Conservation (phyloP, 1,284 basidiomycete species). For the Singerocomus inundabilis region DNA sequence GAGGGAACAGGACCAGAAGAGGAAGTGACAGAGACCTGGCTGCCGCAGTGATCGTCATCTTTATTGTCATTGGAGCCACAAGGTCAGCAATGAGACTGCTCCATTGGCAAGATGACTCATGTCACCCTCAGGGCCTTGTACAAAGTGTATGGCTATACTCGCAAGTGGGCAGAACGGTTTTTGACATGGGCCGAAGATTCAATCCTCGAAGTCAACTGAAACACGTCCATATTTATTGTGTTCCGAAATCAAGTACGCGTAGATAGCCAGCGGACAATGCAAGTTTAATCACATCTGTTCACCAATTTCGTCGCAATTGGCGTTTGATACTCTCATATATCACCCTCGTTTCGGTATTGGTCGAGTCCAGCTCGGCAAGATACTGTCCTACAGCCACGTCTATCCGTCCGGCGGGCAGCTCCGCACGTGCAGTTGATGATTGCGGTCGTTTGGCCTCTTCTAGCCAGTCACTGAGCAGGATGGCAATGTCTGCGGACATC, state of each 20-base stretch:
- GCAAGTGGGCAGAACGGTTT: constrained; percentile 55
- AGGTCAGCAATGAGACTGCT: constrained; percentile 44
- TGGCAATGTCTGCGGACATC: constrained; percentile 75
- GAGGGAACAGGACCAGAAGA: constrained; percentile 51
- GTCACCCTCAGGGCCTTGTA: constrained; percentile 54
- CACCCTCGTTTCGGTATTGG: constrained; percentile 55
- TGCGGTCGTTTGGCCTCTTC: constrained; percentile 69
- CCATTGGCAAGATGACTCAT: constrained; percentile 10
- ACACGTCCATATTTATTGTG: constrained; percentile 1
- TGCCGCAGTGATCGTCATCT: constrained; percentile 58
- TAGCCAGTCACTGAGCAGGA: constrained; percentile 74
- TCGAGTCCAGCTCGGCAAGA: constrained; percentile 60
- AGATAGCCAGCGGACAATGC: constrained; percentile 14
- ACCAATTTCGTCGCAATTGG: constrained; percentile 67
- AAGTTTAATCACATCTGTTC: constrained; percentile 12
- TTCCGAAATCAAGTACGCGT: constrained; percentile 15
- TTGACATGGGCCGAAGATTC: constrained; percentile 72
- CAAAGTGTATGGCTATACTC: constrained; percentile 66
- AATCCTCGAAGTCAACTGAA: constrained; percentile 68
- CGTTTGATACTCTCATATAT: constrained; percentile 68
- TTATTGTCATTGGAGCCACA: constrained; percentile 61
- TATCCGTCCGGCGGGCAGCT: constrained; percentile 73
- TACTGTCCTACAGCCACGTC: constrained; percentile 71
- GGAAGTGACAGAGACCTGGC: constrained; percentile 59
- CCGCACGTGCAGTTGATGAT: constrained; percentile 49